Evolutionary conservation across 2,329 filamentous ascomycete species (phyloP).

Genomic region (Lasiodiplodia citricola): DNA sequence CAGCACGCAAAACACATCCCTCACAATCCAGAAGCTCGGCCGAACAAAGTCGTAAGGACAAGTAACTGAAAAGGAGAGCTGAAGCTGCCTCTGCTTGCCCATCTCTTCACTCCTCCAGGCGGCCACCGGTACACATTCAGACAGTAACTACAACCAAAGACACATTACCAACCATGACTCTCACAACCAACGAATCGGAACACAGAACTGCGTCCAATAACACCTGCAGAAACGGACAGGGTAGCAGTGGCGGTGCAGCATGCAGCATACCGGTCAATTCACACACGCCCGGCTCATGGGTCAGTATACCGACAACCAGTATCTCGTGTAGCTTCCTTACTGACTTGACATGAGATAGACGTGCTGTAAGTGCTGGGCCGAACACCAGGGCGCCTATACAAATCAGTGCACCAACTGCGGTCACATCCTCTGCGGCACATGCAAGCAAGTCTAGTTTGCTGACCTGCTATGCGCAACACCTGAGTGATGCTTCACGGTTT

Average conservation of each 20-base stretch:
- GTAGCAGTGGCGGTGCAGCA: not conserved
- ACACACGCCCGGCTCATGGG: slow-evolving; percentile 1
- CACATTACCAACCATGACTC: not conserved
- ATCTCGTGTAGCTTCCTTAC: not conserved
- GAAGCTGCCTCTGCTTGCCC: not conserved
- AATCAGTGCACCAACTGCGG: slow-evolving; percentile 14
- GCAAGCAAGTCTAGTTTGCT: not conserved
- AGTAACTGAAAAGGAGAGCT: not conserved
- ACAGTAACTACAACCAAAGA: no score
- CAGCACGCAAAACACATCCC: not conserved
- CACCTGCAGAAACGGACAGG: not conserved
- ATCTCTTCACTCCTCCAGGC: not conserved
- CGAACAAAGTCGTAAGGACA: not conserved
- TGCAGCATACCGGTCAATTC: not conserved
- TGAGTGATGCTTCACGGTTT: no score
- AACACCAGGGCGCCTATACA: slow-evolving; percentile 13
- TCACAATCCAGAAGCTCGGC: not conserved
- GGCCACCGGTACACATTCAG: no score
- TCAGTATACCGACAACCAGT: not conserved
- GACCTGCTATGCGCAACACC: no score
- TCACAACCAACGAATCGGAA: not conserved
- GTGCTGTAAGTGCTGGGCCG: slow-evolving; percentile 20
- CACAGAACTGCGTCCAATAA: not conserved
- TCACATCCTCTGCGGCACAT: not conserved
- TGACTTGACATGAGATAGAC: not conserved